These are phyloP conservation scores for Asterella californica DNA, from an alignment of 225 moss, liverwort and hornwort genomes.

Conservation along the genomic window DNA sequence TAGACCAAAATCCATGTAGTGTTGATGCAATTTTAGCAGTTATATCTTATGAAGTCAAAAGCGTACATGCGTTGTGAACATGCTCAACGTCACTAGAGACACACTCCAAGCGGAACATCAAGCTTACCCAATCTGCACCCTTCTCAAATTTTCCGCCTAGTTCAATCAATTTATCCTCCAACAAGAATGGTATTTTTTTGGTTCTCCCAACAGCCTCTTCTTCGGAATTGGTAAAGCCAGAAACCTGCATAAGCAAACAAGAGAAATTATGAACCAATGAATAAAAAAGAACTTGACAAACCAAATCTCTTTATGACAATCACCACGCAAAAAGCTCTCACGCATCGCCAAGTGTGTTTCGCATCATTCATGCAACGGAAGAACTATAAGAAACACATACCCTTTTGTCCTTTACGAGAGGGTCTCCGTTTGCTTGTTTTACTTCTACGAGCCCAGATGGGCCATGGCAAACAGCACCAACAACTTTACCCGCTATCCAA, in stretches of 20 bases:
- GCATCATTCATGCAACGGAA: neutral
- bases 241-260: conserved; percentile 31
- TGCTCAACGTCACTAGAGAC: neutral
- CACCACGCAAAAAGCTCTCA: neutral
- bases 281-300: neutral
- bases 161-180: conserved; percentile 31
- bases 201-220: conserved; percentile 56
- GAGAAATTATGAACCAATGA: neutral
- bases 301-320: neutral
- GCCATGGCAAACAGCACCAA: conserved; percentile 75
- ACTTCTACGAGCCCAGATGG: conserved; percentile 47
- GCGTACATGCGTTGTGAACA: neutral
- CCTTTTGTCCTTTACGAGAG: conserved; percentile 67
- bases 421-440: conserved; percentile 51
- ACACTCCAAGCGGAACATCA: neutral
- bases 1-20: neutral
- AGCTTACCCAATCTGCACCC: conserved; percentile 60
- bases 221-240: conserved; percentile 65
- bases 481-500: conserved; percentile 63
- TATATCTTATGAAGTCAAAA: neutral
- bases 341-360: neutral
- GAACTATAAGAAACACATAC: conserved; percentile 28
- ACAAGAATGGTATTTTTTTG: conserved; percentile 35
- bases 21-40: too few species aligned
- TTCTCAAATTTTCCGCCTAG: conserved; percentile 55